Conservation (phyloP, 352 stramenopile genomes). For the Phytophthora parvispora region DNA sequence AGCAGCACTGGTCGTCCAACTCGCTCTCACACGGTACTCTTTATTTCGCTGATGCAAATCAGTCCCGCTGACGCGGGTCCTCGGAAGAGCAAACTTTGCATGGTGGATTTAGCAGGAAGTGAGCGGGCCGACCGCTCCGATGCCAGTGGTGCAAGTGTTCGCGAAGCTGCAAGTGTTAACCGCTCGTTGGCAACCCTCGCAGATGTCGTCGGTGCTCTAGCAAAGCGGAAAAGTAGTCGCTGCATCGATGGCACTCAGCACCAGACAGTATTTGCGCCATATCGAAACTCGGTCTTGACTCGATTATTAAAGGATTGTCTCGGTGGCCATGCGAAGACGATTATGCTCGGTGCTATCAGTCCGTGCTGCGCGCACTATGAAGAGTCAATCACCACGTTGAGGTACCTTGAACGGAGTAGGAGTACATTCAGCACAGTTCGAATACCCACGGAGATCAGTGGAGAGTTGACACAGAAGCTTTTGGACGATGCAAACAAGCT, state of each 20-base stretch:
- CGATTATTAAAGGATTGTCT: conserved; percentile 84
- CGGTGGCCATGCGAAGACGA: conserved; percentile 82
- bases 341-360: conserved; percentile 92
- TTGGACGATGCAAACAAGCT: conserved; percentile 53
- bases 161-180: conserved; percentile 88
- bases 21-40: conserved; percentile 77
- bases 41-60: conserved; percentile 60
- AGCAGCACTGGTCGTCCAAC: conserved; percentile 58
- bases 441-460: conserved; percentile 45
- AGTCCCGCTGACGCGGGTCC: conserved; percentile 5
- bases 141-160: conserved; percentile 56
- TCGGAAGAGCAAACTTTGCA: conserved; percentile 73
- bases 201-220: conserved; percentile 85
- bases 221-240: conserved; percentile 37
- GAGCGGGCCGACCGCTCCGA: conserved; percentile 68
- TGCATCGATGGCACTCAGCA: conserved; percentile 6
- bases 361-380: conserved; percentile 89
- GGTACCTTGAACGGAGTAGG: conserved; percentile 82
- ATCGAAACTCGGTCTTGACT: conserved; percentile 92
- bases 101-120: conserved; percentile 81
- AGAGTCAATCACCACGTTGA: conserved; percentile 88
- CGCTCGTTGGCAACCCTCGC: conserved; percentile 84
- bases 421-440: conserved; percentile 52
- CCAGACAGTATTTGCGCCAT: conserved; percentile 77
- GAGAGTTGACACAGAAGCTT: conserved; percentile 47